Percentiles rank a stretch among this genome's conserved stretches.
phyloP scores from a whole-genome alignment of 371 early-diverging fungal genomes.

The Mortierella sp. region DNA sequence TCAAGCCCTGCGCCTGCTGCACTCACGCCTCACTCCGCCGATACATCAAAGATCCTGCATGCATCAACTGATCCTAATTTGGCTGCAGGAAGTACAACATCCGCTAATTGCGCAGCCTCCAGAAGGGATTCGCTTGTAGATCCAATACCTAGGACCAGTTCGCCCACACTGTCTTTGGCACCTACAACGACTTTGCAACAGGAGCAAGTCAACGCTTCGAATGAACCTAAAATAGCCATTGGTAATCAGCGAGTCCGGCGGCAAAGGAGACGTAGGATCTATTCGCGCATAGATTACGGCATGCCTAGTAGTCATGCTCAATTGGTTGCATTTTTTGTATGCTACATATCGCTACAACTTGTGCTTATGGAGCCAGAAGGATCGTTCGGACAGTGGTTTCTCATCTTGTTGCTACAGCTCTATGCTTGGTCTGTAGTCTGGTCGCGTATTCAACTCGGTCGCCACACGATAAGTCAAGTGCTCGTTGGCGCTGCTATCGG shows the following conservation, averaged over 20 bases:
- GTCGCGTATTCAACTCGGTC: constrained; percentile 66
- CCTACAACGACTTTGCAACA: constrained; percentile 44
- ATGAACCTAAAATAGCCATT: constrained; percentile 29
- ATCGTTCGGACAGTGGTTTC: constrained; percentile 51
- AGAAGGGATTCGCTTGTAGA: constrained; percentile 12
- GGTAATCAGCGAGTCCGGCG: constrained; percentile 30
- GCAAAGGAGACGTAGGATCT: constrained; percentile 30
- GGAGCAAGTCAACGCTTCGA: constrained; percentile 34
- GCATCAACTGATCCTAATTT: neutral
- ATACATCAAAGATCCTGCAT: neutral
- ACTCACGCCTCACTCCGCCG: neutral
- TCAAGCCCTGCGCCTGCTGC: neutral
- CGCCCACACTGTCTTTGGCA: constrained; percentile 37
- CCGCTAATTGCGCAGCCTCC: neutral
- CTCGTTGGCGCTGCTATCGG: constrained; percentile 62
- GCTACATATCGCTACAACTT: constrained; percentile 60
- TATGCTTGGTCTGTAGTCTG: constrained; percentile 63
- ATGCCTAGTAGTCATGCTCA: constrained; percentile 86
- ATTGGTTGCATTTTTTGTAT: constrained; percentile 77
- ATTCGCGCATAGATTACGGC: constrained; percentile 66
- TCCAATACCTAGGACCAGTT: constrained; percentile 18
- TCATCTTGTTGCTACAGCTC: constrained; percentile 51
- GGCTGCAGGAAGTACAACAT: neutral
- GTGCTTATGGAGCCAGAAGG: constrained; percentile 48
- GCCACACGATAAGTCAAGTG: constrained; percentile 68